phyloP scores from a whole-genome alignment of 371 early-diverging fungal genomes.

The Rhizopus sp. region DNA sequence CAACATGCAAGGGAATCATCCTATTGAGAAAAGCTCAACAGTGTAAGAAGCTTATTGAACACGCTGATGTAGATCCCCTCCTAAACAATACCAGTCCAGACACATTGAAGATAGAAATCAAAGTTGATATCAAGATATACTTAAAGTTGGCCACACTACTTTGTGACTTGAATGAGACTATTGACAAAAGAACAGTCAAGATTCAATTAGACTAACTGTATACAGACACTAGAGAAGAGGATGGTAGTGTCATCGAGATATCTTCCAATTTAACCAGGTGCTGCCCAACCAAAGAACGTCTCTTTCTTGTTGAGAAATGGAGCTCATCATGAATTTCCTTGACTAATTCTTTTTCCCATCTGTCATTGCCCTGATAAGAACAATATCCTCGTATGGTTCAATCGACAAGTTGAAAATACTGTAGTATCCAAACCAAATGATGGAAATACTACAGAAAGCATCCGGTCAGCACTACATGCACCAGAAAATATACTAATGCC shows the following conservation, averaged over 20 bases:
- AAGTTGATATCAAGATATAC: conserved; percentile 4
- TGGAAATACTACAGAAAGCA: conserved; percentile 1
- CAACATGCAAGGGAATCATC: conserved; percentile 15
- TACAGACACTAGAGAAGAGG: conserved; percentile 2
- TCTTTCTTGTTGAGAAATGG: conserved; percentile 16
- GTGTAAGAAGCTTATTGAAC: background rate
- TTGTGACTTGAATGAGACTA: conserved; percentile 3
- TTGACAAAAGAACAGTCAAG: conserved; percentile 5
- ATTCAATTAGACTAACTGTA: conserved; percentile 3
- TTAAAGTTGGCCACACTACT: conserved; percentile 5
- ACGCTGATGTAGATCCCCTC: background rate
- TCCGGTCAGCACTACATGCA: too few species aligned
- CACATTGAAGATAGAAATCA: background rate
- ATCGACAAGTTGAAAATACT: conserved; percentile 11
- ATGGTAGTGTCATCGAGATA: conserved; percentile 2
- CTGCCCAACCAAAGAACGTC: conserved; percentile 7
- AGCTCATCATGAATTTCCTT: conserved; percentile 11
- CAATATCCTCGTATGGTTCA: conserved; percentile 5
- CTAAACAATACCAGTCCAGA: background rate
- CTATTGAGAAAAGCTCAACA: conserved; percentile 5
- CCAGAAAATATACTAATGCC: too few species aligned
- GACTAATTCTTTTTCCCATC: conserved; percentile 13
- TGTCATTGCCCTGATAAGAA: conserved; percentile 13
- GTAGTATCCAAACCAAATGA: conserved; percentile 6
- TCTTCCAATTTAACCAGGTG: conserved; percentile 1